Percentiles rank a stretch among this genome's conserved stretches.
Conservation (phyloP, 345 rosid species). For the Gynandropsis gynandra region DNA sequence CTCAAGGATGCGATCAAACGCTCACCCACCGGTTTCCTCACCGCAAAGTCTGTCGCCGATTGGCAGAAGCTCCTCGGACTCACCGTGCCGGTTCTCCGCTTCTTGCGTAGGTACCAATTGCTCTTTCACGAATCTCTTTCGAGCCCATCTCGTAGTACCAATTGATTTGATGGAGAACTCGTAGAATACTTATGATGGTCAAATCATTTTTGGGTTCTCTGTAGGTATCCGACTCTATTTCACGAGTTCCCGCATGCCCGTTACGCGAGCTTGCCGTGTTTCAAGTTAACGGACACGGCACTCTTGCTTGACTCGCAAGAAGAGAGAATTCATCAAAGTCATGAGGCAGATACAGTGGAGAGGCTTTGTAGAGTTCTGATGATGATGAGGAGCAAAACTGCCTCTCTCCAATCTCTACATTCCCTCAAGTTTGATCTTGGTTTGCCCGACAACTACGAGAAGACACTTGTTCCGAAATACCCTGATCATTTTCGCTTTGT, state of each 20-base stretch:
- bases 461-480: constrained; percentile 47
- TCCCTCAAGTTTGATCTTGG: constrained; percentile 88
- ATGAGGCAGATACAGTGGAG: constrained; percentile 65
- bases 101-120: constrained; percentile 59
- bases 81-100: constrained; percentile 89
- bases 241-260: constrained; percentile 80
- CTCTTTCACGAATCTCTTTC: constrained; percentile 9
- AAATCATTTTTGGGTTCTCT: constrained; percentile 9
- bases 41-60: constrained; percentile 75
- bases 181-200: constrained; percentile 7
- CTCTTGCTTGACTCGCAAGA: constrained; percentile 72
- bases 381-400: constrained; percentile 73
- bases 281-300: constrained; percentile 77
- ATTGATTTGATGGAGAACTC: not conserved
- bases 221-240: constrained; percentile 88
- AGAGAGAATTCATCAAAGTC: constrained; percentile 51
- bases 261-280: constrained; percentile 78
- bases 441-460: constrained; percentile 69
- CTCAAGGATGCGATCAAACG: constrained; percentile 91
- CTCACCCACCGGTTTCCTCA: constrained; percentile 78
- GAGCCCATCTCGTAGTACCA: not conserved
- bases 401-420: constrained; percentile 58
- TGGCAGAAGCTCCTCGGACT: constrained; percentile 96
- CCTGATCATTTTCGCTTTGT: constrained; percentile 57
- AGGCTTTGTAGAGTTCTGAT: constrained; percentile 73